Evolutionary conservation across 139 green algal genomes (phyloP).

Genomic region (Penium margaritaceum): DNA sequence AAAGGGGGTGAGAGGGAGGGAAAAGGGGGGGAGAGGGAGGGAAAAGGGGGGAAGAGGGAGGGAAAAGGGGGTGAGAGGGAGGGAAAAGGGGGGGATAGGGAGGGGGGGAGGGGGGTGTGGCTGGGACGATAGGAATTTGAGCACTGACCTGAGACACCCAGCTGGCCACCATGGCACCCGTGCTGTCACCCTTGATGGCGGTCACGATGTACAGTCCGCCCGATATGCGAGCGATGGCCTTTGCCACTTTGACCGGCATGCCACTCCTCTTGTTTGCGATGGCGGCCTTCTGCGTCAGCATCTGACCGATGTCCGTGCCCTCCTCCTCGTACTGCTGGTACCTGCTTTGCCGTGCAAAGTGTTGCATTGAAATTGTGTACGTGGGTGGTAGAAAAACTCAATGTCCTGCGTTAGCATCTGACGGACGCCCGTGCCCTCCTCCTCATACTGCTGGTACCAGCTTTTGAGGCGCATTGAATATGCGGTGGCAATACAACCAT

Average conservation of each 20-base stretch:
- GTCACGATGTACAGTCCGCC: constrained; percentile 89
- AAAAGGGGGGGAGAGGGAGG: no score
- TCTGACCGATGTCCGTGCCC: constrained; percentile 71
- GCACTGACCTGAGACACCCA: constrained; percentile 68
- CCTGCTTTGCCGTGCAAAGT: background rate
- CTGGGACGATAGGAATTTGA: no score
- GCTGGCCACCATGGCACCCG: constrained; percentile 69
- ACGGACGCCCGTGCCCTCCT: constrained; percentile 76
- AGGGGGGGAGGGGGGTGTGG: no score
- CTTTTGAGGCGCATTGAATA: background rate
- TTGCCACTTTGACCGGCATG: constrained; percentile 70
- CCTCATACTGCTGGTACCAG: constrained; percentile 79
- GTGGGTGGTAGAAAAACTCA: no score
- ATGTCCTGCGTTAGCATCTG: constrained; percentile 53
- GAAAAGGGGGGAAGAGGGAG: no score
- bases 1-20: no score
- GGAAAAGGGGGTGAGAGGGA: no score
- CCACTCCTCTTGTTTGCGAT: constrained; percentile 62
- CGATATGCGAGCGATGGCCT: constrained; percentile 74
- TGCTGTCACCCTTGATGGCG: constrained; percentile 63
- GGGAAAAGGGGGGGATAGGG: no score
- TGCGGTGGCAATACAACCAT: background rate
- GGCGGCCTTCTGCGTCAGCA: constrained; percentile 70
- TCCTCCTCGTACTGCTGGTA: constrained; percentile 87
- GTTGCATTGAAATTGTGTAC: no score